Base-by-base conservation (phyloP, 345 rosid species). In the Citrus medica region DNA sequence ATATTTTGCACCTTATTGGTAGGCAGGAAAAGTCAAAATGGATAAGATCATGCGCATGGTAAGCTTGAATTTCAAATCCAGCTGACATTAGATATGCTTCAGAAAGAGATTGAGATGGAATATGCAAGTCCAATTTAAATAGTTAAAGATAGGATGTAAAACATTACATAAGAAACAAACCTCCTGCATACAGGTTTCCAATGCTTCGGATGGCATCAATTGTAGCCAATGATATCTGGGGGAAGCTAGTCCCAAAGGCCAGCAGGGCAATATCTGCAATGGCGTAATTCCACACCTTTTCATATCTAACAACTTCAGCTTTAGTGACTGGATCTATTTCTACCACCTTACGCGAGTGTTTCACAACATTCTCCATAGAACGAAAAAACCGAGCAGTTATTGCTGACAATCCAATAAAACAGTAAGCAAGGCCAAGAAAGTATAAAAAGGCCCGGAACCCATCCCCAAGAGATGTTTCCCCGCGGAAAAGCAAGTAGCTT, bases 181-280 rank as follows among this genome's bases (percentile, higher is more conserved):
- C 99, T 95, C 97, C 99, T 75, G 98, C 97, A 83, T 91, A 82
- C 3, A 83, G 86, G 42, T 81, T 82, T 37, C 97, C 97, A 19
- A 93, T 74, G 79, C 91, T 92, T 55, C 89, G 88, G 55, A 95
- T 84, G 30, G 98, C 98, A 84, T 92, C 98, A 51, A 92, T 92
- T 24, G 98, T 93, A 76, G 99, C 98, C 80, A 95, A 84, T 24
- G 98, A 95, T 58, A 93, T 93, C 82, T 93, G 99, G 73, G 99
- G 98, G 74, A 95, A 95, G 85, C 99, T 95, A 67, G 99, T 95
- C 33, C 99, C 99, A 73, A 95, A 95, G 1, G 98, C 99, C 85
- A 92, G 78, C 85, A 95, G 82, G 67, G 93, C 80, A 69, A 95
- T 92, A 79, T 93, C 99, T 25, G 98, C 97, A 79, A 93, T 90